phyloP scores from a whole-genome alignment of 225 moss, liverwort and hornwort species.

The Pseudoscleropodium purum region DNA sequence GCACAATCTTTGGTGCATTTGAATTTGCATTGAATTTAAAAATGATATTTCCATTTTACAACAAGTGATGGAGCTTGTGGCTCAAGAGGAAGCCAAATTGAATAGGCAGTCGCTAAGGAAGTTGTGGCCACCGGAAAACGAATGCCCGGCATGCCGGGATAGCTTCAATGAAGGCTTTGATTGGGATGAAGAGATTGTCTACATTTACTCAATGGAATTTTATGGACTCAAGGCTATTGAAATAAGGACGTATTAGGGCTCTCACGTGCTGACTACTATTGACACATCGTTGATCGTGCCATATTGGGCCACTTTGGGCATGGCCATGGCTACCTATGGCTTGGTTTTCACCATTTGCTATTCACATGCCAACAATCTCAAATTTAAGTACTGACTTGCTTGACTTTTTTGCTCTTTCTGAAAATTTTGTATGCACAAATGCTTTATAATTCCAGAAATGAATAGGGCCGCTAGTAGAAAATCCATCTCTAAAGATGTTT shows the following conservation, averaged over 20 bases:
- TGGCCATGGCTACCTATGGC: conserved; percentile 19
- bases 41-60: neutral
- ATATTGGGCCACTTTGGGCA: conserved; percentile 20
- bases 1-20: neutral
- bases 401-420: neutral
- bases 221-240: conserved; percentile 33
- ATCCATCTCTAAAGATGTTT: neutral
- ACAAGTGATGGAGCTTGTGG: conserved; percentile 70
- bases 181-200: conserved; percentile 75
- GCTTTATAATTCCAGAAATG: neutral
- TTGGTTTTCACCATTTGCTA: conserved; percentile 8
- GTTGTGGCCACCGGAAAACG: conserved; percentile 62
- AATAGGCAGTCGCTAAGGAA: conserved; percentile 34
- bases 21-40: neutral
- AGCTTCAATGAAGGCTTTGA: conserved; percentile 33
- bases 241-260: neutral
- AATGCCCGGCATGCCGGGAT: conserved; percentile 53
- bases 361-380: neutral
- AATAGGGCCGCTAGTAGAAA: neutral
- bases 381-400: conserved; percentile 26
- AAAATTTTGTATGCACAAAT: neutral
- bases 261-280: neutral
- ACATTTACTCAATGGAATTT: conserved; percentile 50
- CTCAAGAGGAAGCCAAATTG: conserved; percentile 31
- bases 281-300: conserved; percentile 13